Evolutionary conservation across 148 eudicot genomes (phyloP).

Genomic region (Pharnaceum exiguum): DNA sequence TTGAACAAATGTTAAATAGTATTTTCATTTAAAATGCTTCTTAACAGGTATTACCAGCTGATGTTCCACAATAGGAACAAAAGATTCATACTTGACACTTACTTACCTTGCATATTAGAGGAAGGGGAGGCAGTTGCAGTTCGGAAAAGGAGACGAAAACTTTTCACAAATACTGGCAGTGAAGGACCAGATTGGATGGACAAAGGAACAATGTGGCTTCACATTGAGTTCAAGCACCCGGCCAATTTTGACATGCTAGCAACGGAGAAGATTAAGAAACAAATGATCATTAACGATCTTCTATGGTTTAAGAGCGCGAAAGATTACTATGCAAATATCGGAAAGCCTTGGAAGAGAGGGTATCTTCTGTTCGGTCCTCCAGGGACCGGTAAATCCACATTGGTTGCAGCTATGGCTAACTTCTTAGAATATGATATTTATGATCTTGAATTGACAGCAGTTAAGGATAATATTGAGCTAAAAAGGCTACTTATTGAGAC

Average conservation of each 20-base stretch:
- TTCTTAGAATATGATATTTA: slow-evolving; percentile 40
- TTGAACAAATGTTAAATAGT: too few relatives aligned
- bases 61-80: slow-evolving; percentile 24
- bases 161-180: slow-evolving; percentile 24
- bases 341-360: slow-evolving; percentile 49
- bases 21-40: too few relatives aligned
- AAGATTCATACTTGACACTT: slow-evolving; percentile 13
- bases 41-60: slow-evolving; percentile 23
- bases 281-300: slow-evolving; percentile 34
- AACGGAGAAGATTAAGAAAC: slow-evolving; percentile 31
- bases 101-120: slow-evolving; percentile 22
- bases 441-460: slow-evolving; percentile 41
- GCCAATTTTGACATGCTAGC: slow-evolving; percentile 35
- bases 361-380: slow-evolving; percentile 51
- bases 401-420: slow-evolving; percentile 50
- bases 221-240: slow-evolving; percentile 36
- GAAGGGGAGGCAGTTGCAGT: slow-evolving; percentile 27
- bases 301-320: slow-evolving; percentile 18
- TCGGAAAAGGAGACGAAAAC: slow-evolving; percentile 23
- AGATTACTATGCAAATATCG: slow-evolving; percentile 29
- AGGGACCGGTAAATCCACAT: slow-evolving; percentile 47
- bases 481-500: slow-evolving; percentile 29
- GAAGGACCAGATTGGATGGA: slow-evolving; percentile 5
- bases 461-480: slow-evolving; percentile 25
- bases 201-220: slow-evolving; percentile 18